Evolutionary conservation across 2,329 filamentous ascomycete species (phyloP).

Genomic region (Colletotrichum aenigma): DNA sequence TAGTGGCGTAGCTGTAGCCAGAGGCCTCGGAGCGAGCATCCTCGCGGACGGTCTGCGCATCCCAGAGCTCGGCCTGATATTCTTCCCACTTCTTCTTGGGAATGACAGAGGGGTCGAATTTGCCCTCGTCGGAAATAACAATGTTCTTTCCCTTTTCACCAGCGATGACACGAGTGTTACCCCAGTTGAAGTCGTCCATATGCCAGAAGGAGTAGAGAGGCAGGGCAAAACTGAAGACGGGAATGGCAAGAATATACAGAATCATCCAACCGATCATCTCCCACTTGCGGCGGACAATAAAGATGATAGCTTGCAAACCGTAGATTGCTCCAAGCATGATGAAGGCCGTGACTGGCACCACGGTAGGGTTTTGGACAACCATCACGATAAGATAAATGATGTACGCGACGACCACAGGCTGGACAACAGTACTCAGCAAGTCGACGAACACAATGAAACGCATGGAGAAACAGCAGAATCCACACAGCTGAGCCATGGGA

Average conservation of each 20-base stretch:
- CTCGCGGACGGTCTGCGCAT: conserved; percentile 82
- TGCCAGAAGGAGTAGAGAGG: conserved; percentile 98
- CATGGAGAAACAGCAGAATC: conserved; percentile 99
- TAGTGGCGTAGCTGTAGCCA: conserved; percentile 94
- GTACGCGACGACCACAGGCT: conserved; percentile 90
- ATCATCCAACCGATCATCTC: conserved; percentile 99
- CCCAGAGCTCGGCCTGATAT: conserved; percentile 97
- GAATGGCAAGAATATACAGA: conserved; percentile 89
- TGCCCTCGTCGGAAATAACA: conserved; percentile 94
- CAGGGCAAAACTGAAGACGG: conserved; percentile 87
- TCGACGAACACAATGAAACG: conserved; percentile 96
- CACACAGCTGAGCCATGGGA: conserved; percentile 90
- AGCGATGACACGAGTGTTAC: conserved; percentile 96
- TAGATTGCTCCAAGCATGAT: conserved; percentile 94
- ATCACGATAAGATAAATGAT: conserved; percentile 87
- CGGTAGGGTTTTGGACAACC: conserved; percentile 62
- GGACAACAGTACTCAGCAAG: conserved; percentile 87
- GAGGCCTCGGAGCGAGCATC: conserved; percentile 87
- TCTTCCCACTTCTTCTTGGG: conserved; percentile 99
- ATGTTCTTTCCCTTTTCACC: conserved; percentile 93
- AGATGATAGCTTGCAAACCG: conserved; percentile 95
- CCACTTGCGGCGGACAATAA: conserved; percentile 96
- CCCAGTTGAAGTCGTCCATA: conserved; percentile 99
- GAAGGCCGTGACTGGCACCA: conserved; percentile 85
- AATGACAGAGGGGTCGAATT: conserved; percentile 91